phyloP scores from a whole-genome alignment of 306 rosid species.

The Pterocarpus santalinus region DNA sequence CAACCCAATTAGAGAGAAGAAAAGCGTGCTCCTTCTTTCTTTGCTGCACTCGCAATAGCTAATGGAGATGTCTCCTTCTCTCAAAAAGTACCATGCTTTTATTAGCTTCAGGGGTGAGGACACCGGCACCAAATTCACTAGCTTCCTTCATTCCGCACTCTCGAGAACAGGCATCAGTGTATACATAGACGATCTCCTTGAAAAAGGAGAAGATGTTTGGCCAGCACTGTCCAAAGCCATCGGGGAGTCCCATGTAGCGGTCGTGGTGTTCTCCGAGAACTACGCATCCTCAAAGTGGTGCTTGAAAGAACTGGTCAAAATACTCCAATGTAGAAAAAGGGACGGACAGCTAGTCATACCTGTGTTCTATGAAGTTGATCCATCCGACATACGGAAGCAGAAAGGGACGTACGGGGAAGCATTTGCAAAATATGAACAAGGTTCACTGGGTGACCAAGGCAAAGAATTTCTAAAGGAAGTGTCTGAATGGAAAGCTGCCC shows the following conservation, averaged over 20 bases:
- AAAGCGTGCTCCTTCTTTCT: too few relatives aligned
- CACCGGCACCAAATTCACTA: not conserved
- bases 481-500: not conserved
- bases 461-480: not conserved
- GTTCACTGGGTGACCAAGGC: not conserved
- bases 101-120: conserved; percentile 31
- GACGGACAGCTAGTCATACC: conserved; percentile 13
- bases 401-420: not conserved
- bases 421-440: not conserved
- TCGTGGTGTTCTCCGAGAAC: not conserved
- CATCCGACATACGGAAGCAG: not conserved
- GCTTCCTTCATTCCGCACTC: conserved; percentile 7
- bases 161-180: not conserved
- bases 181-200: not conserved
- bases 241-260: not conserved
- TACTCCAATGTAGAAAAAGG: not conserved
- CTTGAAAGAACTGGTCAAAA: not conserved
- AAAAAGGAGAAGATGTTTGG: not conserved
- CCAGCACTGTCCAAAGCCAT: not conserved
- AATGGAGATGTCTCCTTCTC: not conserved
- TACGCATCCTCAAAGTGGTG: conserved; percentile 28
- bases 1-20: too few relatives aligned
- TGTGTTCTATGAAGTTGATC: conserved; percentile 18
- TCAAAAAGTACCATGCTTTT: not conserved
- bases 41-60: too few relatives aligned